Evolutionary conservation across 75 land plant species (phyloP).

Genomic region (Pinus taeda): DNA sequence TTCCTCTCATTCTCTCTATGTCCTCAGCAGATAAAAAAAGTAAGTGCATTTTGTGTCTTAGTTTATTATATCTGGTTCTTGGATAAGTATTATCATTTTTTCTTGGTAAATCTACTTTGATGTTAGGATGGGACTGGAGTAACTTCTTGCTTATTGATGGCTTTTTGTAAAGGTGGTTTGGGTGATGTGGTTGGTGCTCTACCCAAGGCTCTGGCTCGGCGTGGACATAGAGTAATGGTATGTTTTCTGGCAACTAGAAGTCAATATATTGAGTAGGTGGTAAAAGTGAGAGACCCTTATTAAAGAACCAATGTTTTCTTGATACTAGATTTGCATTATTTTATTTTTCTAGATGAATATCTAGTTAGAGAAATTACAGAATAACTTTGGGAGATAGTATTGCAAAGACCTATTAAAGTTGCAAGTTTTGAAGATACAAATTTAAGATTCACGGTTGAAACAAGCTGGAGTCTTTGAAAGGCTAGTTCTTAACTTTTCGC

Average conservation of each 20-base stretch:
- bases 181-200: constrained; percentile 97
- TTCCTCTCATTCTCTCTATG: constrained; percentile 2
- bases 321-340: not conserved
- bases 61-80: not conserved
- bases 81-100: not conserved
- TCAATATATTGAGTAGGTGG: not conserved
- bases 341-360: not conserved
- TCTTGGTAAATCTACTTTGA: not conserved
- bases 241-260: not conserved
- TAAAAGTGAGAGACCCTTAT: not conserved
- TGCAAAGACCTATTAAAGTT: not conserved
- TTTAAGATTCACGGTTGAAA: not conserved
- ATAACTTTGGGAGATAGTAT: not conserved
- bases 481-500: not conserved
- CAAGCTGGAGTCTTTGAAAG: not conserved
- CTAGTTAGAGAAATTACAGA: not conserved
- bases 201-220: constrained; percentile 95
- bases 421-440: not conserved
- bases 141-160: not conserved
- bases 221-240: constrained; percentile 98
- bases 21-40: not conserved
- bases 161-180: constrained; percentile 68
- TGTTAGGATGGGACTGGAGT: not conserved
- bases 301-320: not conserved
- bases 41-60: not conserved